A percentile compares a stretch with the other conserved stretches of the same genome.
Conservation (phyloP, 2,329 filamentous ascomycete genomes). For the Colletotrichum endophyticum region DNA sequence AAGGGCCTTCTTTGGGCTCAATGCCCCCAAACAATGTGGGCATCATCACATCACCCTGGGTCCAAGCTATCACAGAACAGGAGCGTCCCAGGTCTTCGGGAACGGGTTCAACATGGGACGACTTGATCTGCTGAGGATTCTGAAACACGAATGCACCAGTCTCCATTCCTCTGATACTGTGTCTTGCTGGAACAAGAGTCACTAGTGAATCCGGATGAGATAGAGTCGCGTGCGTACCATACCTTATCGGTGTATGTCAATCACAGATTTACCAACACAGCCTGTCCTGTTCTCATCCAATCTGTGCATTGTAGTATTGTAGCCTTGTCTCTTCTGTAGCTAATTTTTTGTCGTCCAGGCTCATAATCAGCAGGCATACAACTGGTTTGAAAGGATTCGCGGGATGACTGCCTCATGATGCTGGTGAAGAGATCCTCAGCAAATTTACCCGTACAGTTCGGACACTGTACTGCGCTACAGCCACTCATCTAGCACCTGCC, state of each 20-base stretch:
- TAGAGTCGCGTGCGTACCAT: neutral
- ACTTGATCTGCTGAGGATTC: neutral
- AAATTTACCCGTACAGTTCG: neutral
- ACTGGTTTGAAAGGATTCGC: neutral
- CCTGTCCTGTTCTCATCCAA: neutral
- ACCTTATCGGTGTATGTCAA: neutral
- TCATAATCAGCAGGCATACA: neutral
- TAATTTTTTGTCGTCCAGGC: neutral
- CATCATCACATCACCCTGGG: conserved; percentile 12
- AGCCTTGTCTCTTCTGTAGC: neutral
- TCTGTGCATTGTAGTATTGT: neutral
- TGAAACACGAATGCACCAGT: conserved; percentile 7
- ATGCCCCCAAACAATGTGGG: neutral
- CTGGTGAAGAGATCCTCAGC: neutral
- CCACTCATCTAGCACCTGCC: neutral
- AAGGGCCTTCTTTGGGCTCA: neutral
- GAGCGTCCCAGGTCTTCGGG: neutral
- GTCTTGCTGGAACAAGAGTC: neutral
- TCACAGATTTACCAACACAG: neutral
- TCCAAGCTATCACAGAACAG: neutral
- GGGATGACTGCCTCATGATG: neutral
- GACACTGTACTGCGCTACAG: neutral
- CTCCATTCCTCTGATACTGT: neutral
- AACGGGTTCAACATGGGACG: neutral
- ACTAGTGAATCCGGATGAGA: neutral